phyloP scores from a whole-genome alignment of 78 protist genomes.

The Anaeramoeba ignava region DNA sequence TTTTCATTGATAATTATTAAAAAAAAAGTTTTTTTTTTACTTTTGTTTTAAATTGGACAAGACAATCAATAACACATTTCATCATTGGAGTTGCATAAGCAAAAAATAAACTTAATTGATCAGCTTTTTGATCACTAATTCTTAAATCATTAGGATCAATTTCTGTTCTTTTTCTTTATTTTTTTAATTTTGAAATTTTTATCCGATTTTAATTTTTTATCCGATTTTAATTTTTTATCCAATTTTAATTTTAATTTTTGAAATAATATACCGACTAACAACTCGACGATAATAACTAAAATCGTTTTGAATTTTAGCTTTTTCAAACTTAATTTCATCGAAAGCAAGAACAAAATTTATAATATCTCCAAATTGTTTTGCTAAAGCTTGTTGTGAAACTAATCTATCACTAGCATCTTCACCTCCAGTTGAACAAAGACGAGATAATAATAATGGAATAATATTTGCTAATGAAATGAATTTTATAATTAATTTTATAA shows the following conservation, averaged over 20 bases:
- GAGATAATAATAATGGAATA: too few relatives aligned
- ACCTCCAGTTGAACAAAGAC: too few relatives aligned
- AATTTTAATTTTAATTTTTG: too few relatives aligned
- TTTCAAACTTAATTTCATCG: constrained; percentile 57
- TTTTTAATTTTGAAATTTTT: too few relatives aligned
- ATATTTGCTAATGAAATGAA: too few relatives aligned
- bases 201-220: too few relatives aligned
- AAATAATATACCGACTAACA: too few relatives aligned
- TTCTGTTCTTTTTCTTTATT: neutral
- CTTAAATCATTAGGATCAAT: neutral
- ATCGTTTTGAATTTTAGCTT: constrained; percentile 66
- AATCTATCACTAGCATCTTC: too few relatives aligned
- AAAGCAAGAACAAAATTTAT: constrained; percentile 52
- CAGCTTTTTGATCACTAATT: neutral
- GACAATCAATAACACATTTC: neutral
- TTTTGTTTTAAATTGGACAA: neutral
- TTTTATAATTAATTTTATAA: too few relatives aligned
- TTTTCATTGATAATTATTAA: too few relatives aligned
- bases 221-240: too few relatives aligned
- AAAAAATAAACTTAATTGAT: neutral
- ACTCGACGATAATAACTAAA: constrained; percentile 62
- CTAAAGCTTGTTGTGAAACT: constrained; percentile 73
- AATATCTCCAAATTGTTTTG: constrained; percentile 65
- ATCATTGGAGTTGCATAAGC: neutral
- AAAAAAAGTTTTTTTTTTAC: too few relatives aligned